These are phyloP conservation scores for Neofusicoccum cordaticola DNA, from an alignment of 2,329 filamentous ascomycete species.

Conservation along the genomic window DNA sequence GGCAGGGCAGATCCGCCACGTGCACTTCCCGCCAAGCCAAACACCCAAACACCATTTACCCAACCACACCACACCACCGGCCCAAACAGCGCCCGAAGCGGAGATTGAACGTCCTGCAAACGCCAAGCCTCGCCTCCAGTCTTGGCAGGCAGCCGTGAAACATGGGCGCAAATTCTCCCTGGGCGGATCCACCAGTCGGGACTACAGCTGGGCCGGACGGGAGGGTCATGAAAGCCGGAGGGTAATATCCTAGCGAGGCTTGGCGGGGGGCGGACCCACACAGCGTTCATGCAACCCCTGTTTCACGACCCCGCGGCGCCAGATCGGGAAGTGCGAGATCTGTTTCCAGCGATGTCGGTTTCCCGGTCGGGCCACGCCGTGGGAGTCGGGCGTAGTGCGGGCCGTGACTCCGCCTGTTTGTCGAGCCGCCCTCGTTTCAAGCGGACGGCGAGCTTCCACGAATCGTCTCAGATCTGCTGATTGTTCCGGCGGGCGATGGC, in stretches of 20 bases:
- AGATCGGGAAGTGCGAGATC: neutral
- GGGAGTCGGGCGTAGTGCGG: neutral
- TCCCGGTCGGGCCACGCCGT: neutral
- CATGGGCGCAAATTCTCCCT: neutral
- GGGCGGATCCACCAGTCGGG: neutral
- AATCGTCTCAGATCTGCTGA: conserved; percentile 3
- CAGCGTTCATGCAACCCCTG: neutral
- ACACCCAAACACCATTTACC: too few species aligned
- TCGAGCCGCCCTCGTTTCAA: conserved; percentile 1
- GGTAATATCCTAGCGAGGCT: neutral
- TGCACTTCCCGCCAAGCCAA: too few species aligned
- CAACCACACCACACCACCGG: too few species aligned
- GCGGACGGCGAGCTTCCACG: neutral
- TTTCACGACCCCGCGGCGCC: neutral
- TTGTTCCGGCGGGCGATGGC: neutral
- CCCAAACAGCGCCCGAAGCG: neutral
- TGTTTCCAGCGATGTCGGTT: neutral
- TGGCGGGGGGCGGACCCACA: conserved; percentile 6
- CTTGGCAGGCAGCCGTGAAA: conserved; percentile 1
- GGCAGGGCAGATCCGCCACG: too few species aligned
- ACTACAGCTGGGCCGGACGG: neutral
- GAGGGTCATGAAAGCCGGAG: neutral
- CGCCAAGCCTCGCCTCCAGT: neutral
- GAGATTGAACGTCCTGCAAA: neutral
- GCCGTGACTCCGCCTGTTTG: conserved; percentile 4